These are phyloP conservation scores for Odontarrhena argentea DNA, from an alignment of 345 rosid species.

Conservation along the genomic window DNA sequence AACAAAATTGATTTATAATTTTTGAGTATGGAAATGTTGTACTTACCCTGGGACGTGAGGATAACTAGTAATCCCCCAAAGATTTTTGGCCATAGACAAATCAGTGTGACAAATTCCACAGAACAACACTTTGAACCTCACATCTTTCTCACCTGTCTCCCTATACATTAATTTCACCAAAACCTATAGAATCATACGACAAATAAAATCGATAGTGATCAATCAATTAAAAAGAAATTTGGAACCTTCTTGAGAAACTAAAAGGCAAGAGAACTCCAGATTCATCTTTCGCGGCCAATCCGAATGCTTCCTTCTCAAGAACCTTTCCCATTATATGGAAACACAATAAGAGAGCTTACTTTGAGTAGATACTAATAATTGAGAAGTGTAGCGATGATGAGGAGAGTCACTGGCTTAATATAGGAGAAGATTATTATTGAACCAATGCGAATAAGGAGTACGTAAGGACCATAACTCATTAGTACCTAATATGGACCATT, in stretches of 20 bases:
- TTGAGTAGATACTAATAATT: conserved; percentile 14
- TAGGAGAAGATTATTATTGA: neutral
- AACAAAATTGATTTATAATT: neutral
- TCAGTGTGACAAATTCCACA: conserved; percentile 67
- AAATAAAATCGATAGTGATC: neutral
- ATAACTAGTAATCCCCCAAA: conserved; percentile 48
- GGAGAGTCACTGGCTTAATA: neutral
- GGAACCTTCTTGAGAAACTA: conserved; percentile 55
- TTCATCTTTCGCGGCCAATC: conserved; percentile 54
- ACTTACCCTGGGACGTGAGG: conserved; percentile 63
- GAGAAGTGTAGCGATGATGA: conserved; percentile 10
- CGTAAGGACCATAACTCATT: neutral
- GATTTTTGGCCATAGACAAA: conserved; percentile 48
- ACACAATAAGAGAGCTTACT: neutral
- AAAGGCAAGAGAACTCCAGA: conserved; percentile 53
- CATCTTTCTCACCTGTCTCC: conserved; percentile 48
- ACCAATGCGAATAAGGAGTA: neutral
- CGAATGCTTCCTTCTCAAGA: conserved; percentile 41
- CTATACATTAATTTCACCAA: conserved; percentile 27
- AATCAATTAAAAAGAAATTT: neutral
- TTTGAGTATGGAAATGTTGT: neutral
- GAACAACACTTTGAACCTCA: conserved; percentile 45
- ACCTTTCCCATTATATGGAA: conserved; percentile 29
- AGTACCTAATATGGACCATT: conserved; percentile 1
- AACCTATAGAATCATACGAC: neutral